Base-by-base conservation (phyloP, 768 basidiomycete genomes). In the Trametopsis cervina region DNA sequence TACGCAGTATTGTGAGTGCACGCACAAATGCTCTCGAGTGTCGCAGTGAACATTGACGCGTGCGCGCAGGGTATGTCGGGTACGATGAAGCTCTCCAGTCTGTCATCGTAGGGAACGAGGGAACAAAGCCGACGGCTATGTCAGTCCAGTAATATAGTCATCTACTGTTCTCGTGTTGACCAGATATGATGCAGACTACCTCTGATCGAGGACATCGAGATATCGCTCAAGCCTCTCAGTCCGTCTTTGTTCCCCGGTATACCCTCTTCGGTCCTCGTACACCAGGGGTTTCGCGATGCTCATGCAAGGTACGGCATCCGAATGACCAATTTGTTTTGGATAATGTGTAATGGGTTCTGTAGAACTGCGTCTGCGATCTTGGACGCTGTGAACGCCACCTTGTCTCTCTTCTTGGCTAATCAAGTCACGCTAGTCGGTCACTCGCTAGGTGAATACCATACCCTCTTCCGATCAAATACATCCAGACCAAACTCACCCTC, bases 231-330 rank as follows among this genome's bases (percentile, higher is more conserved):
- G 4, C 48, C 46, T 4, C 57, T 76, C 26, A 42, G 71, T 48
- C 12, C 71, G 0, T 55, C 60, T 0, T 67, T 78, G 5, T 81
- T 81, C 62, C 77, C 77, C 0, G 73, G 76, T 2, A 42, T 80
- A 12, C 57, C 57, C 37, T 63, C 68, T 2, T 40, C 52, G 3
- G 62, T 80, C 2, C 4, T 68, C 50, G 69, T 65, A 1, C 79
- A 81, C 51, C 51, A 42, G 33, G 80, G 80, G 0, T 81, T 81
- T 49, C 56, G 46, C 6, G 57, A 59, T 1, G 69, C 65, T 2
- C 79, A 81, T 5, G 65, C 69, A 3, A 54, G 39, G 78, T 79
- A 56, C 18, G 67, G 49, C 11, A 26, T 40, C 20, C 9, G 12
- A 18, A 17, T 17, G 7, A 21, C 12, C 12, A n/a, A 3, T n/a